Conservation (phyloP, 2,329 filamentous ascomycete species). For the Aureobasidium sp. region DNA sequence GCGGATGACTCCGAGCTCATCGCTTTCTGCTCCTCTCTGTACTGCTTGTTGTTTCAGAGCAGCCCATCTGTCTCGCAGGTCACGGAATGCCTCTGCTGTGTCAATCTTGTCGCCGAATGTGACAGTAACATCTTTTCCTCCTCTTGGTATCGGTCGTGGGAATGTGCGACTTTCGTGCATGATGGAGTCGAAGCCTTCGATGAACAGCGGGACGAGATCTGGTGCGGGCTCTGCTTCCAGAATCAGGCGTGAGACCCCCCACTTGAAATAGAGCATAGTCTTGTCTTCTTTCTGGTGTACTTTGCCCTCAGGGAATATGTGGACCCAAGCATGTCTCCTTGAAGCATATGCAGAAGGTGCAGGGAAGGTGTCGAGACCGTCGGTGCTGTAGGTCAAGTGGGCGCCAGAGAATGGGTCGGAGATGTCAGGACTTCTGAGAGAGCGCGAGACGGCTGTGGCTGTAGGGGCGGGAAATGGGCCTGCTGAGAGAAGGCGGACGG, state of each 20-base stretch:
- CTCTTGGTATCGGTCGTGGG: conserved; percentile 73
- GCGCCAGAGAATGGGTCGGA: conserved; percentile 50
- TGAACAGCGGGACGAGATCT: conserved; percentile 87
- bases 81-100: conserved; percentile 67
- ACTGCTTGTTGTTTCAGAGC: conserved; percentile 52
- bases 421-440: conserved; percentile 23
- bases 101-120: conserved; percentile 76
- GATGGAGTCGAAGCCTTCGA: conserved; percentile 78
- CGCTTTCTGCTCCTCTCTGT: conserved; percentile 28
- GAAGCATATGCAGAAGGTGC: conserved; percentile 64
- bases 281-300: conserved; percentile 78
- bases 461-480: conserved; percentile 18
- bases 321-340: conserved; percentile 76
- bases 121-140: conserved; percentile 62
- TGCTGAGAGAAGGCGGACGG: conserved; percentile 71
- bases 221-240: conserved; percentile 83
- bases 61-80: conserved; percentile 68
- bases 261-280: conserved; percentile 94
- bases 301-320: conserved; percentile 92
- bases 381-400: conserved; percentile 58
- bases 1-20: conserved; percentile 50
- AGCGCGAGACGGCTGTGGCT: conserved; percentile 5
- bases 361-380: conserved; percentile 57
- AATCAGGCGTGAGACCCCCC: conserved; percentile 87
- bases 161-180: conserved; percentile 80